A percentile compares a stretch with the other conserved stretches of the same genome.
phyloP scores from a whole-genome alignment of 1,284 basidiomycete genomes.

The Sparassis latifolia region DNA sequence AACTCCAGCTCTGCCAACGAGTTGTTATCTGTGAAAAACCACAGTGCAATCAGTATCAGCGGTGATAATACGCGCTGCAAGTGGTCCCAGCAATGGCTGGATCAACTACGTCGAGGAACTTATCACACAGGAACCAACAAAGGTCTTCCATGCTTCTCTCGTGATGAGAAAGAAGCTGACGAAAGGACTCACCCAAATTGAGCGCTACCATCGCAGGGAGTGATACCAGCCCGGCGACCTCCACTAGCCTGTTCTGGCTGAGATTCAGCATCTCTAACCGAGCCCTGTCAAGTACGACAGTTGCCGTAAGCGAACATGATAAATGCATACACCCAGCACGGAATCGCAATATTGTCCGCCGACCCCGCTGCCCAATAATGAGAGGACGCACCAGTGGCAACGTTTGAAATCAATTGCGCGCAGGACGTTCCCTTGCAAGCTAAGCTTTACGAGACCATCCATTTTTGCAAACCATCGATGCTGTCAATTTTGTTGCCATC shows the following conservation, averaged over 20 bases:
- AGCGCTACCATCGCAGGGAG: slow-evolving; percentile 63
- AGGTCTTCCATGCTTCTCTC: slow-evolving; percentile 1
- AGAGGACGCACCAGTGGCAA: slow-evolving; percentile 62
- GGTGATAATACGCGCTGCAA: background rate
- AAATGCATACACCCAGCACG: slow-evolving; percentile 11
- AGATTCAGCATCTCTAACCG: slow-evolving; percentile 81
- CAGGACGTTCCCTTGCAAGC: slow-evolving; percentile 75
- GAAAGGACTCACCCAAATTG: slow-evolving; percentile 65
- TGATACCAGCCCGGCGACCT: slow-evolving; percentile 53
- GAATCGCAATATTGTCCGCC: slow-evolving; percentile 6
- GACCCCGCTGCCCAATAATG: background rate
- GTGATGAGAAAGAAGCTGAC: slow-evolving; percentile 4
- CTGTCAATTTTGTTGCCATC: slow-evolving; percentile 78
- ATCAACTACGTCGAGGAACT: background rate
- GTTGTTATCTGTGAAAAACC: slow-evolving; percentile 62
- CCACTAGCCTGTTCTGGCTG: slow-evolving; percentile 69
- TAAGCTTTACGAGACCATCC: slow-evolving; percentile 79
- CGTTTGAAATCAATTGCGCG: slow-evolving; percentile 53
- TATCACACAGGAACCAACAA: background rate
- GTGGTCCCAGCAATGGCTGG: background rate
- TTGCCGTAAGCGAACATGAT: slow-evolving; percentile 18
- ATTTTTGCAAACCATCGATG: slow-evolving; percentile 78
- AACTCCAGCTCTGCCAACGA: slow-evolving; percentile 45
- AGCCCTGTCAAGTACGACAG: slow-evolving; percentile 42
- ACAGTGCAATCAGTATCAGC: slow-evolving; percentile 1